Percentiles rank a stretch among this genome's conserved stretches.
Evolutionary conservation across 495 filamentous ascomycete species (phyloP).

Genomic region (Pseudevernia furfuracea): DNA sequence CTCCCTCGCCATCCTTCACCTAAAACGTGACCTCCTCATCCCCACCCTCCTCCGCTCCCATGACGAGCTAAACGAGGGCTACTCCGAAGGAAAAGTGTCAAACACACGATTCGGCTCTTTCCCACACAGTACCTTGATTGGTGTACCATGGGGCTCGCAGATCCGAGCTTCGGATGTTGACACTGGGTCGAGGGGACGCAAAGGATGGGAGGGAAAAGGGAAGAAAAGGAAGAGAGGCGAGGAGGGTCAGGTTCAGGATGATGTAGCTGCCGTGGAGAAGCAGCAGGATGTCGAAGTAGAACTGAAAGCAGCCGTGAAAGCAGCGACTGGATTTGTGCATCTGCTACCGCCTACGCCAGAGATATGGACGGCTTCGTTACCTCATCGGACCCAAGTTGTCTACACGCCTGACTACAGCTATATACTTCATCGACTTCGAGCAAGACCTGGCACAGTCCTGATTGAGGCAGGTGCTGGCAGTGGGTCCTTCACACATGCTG

Average conservation of each 20-base stretch:
- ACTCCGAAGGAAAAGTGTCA: constrained; percentile 71
- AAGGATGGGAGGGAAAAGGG: constrained; percentile 34
- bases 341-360: constrained; percentile 87
- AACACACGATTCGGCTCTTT: constrained; percentile 96
- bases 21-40: constrained; percentile 72
- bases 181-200: constrained; percentile 70
- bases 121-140: constrained; percentile 77
- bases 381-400: constrained; percentile 93
- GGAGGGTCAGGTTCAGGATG: constrained; percentile 21
- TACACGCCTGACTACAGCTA: constrained; percentile 98
- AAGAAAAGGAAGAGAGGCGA: constrained; percentile 51
- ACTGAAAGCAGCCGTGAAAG: constrained; percentile 44
- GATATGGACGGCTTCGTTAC: constrained; percentile 81
- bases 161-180: constrained; percentile 83
- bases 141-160: constrained; percentile 82
- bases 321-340: constrained; percentile 80
- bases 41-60: constrained; percentile 61
- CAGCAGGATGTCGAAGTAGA: constrained; percentile 13
- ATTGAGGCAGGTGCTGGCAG: constrained; percentile 95
- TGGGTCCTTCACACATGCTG: constrained; percentile 90
- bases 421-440: constrained; percentile 78
- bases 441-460: constrained; percentile 66
- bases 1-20: constrained; percentile 67
- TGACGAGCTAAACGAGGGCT: constrained; percentile 57
- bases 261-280: constrained; percentile 23